Conservation (phyloP, 2,329 filamentous ascomycete species). For the Verticillium isaacii region DNA sequence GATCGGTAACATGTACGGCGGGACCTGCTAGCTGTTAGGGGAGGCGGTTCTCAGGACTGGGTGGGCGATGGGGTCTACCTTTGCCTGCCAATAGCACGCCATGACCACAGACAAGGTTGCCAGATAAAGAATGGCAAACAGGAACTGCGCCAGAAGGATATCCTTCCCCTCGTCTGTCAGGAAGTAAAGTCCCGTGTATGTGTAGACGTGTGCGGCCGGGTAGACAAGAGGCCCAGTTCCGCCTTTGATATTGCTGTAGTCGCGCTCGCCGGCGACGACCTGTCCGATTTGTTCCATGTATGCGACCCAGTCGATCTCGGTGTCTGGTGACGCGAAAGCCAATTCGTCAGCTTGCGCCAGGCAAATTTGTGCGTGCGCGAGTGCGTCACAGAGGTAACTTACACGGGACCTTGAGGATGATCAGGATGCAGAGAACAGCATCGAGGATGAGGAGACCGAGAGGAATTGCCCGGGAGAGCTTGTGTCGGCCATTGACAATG, state of each 20-base stretch:
- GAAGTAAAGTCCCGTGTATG: constrained; percentile 75
- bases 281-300: constrained; percentile 93
- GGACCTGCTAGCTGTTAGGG: constrained; percentile 46
- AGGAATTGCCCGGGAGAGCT: constrained; percentile 44
- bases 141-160: constrained; percentile 73
- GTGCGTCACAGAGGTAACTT: constrained; percentile 25
- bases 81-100: constrained; percentile 72
- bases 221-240: constrained; percentile 93
- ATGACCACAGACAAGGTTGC: constrained; percentile 71
- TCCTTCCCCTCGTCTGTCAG: constrained; percentile 72
- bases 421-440: constrained; percentile 62
- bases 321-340: constrained; percentile 50
- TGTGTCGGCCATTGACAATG: constrained; percentile 43
- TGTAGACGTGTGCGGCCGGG: constrained; percentile 89
- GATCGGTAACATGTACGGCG: constrained; percentile 82
- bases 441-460: constrained; percentile 66
- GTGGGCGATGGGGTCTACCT: constrained; percentile 39
- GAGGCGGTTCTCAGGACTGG: not conserved
- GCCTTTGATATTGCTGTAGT: constrained; percentile 82
- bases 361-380: not conserved
- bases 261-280: constrained; percentile 76
- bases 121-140: constrained; percentile 81
- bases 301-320: constrained; percentile 94
- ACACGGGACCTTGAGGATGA: constrained; percentile 85
- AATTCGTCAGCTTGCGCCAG: not conserved